Conservation (phyloP, 2,329 filamentous ascomycete genomes). For the Capronia coronata region DNA sequence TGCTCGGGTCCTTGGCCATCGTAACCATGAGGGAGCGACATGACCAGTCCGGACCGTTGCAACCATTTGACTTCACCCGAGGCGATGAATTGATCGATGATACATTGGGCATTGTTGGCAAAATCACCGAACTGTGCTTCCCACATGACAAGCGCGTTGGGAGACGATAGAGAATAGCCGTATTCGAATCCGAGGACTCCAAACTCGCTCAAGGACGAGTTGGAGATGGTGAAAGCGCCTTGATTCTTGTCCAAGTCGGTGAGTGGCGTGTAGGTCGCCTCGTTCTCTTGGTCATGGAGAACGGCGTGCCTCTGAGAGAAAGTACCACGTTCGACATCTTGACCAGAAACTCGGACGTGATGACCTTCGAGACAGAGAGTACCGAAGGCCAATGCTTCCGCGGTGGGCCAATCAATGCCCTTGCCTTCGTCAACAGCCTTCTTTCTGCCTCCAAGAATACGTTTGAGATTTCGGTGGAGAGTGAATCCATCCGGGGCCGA, state of each 20-base stretch:
- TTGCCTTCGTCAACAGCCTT: constrained; percentile 90
- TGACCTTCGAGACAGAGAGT: constrained; percentile 86
- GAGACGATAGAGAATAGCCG: constrained; percentile 93
- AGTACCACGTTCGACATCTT: constrained; percentile 98
- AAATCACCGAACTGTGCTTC: constrained; percentile 99
- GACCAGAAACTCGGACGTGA: constrained; percentile 94
- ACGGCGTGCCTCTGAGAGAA: constrained; percentile 98
- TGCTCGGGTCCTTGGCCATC: constrained; percentile 98
- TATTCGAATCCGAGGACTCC: constrained; percentile 92
- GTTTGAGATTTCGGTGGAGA: constrained; percentile 91
- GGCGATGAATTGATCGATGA: constrained; percentile 97
- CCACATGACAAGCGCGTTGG: constrained; percentile 97
- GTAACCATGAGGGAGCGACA: constrained; percentile 95
- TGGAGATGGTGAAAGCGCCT: constrained; percentile 91
- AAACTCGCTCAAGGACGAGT: constrained; percentile 77
- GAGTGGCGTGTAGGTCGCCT: constrained; percentile 86
- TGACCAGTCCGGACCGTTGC: constrained; percentile 90
- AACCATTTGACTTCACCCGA: constrained; percentile 98
- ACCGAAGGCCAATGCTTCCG: constrained; percentile 91
- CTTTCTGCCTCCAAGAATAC: constrained; percentile 80
- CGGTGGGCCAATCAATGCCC: constrained; percentile 96
- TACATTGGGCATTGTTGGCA: constrained; percentile 97
- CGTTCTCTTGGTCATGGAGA: constrained; percentile 93
- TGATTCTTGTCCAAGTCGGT: constrained; percentile 86
- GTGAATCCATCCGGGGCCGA: constrained; percentile 76